These are phyloP conservation scores for Hypoxylon sp. DNA, from an alignment of 2,329 filamentous ascomycete genomes.

Conservation along the genomic window DNA sequence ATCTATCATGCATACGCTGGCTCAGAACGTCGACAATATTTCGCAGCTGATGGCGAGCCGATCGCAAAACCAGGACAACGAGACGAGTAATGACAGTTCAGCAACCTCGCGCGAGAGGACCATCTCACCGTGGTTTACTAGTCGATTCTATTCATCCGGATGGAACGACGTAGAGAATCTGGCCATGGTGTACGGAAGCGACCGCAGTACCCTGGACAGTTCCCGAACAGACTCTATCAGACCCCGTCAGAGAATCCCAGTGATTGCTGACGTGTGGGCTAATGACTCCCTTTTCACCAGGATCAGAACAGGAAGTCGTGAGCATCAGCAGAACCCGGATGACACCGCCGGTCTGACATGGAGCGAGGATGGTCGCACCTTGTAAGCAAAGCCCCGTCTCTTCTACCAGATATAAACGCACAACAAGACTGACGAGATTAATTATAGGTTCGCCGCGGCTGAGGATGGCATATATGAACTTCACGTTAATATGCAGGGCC, in stretches of 20 bases:
- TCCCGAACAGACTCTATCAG: slow-evolving; percentile 51
- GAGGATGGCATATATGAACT: slow-evolving; percentile 85
- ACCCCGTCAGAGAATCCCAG: slow-evolving; percentile 51
- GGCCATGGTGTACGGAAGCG: slow-evolving; percentile 56
- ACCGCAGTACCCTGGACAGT: slow-evolving; percentile 48
- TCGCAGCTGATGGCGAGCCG: slow-evolving; percentile 43
- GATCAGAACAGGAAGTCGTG: slow-evolving; percentile 51
- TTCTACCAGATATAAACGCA: slow-evolving; percentile 9
- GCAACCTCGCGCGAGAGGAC: slow-evolving; percentile 47
- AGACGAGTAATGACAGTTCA: slow-evolving; percentile 38
- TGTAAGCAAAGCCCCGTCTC: slow-evolving; percentile 63
- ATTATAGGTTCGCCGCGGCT: slow-evolving; percentile 70
- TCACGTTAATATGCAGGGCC: slow-evolving; percentile 72
- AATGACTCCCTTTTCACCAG: slow-evolving; percentile 51
- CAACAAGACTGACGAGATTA: slow-evolving; percentile 48
- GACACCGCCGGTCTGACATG: slow-evolving; percentile 75
- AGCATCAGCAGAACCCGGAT: slow-evolving; percentile 64
- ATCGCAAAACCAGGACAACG: slow-evolving; percentile 42
- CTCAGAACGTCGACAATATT: slow-evolving; percentile 50
- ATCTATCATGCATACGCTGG: slow-evolving; percentile 53
- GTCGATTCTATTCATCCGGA: slow-evolving; percentile 51
- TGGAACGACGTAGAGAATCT: slow-evolving; percentile 63
- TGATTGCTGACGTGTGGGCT: slow-evolving; percentile 54
- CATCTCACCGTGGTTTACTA: slow-evolving; percentile 48
- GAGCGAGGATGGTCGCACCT: slow-evolving; percentile 71